Evolutionary conservation across 2,329 filamentous ascomycete species (phyloP), one percentile per base, ranked within the genome.

Genomic region (Colletotrichum tabaci): DNA sequence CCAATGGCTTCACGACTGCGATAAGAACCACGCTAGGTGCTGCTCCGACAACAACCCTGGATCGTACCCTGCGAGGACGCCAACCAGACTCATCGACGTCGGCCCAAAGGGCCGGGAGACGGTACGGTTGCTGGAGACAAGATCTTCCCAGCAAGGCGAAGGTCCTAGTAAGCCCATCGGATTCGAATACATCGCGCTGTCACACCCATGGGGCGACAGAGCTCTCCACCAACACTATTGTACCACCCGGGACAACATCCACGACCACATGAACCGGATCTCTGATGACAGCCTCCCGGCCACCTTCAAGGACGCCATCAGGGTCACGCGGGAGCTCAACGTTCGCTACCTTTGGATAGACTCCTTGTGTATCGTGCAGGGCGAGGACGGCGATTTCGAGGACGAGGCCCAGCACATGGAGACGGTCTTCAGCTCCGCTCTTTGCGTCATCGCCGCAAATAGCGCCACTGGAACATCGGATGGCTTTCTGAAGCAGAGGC

Each of bases 341-440:
- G 49, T 72, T 6, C 61, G 55, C 12, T 74, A 74, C 50, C 8
- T 75, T 7, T 75, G 74, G 74, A 71, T 75, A n/a, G 74, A 75
- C 10, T 70, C 67, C 3, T 30, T 75, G 3, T 75, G 74, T 56
- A 75, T 75, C 23, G 61, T 75, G 13, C 75, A 75, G 52, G 74
- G 74, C 44, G 71, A 64, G 68, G 58, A 72, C 18, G 16, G 23
- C 5, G 58, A 61, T 42, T 61, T 30, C 46, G 46, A 61, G 13
- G 18, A n/a, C 1, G 58, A 50, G 9, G 44, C 58, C 7, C 23
- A 57, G 8, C 49, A 35, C 13, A 74, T 74, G 73, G 61, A 46
- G 15, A 18, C 21, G 2, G 30, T 71, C 3, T 72, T 64, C 16
- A 56, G 61, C 9, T 64, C 61, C 4, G 61, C 61, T 8, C 42